Evolutionary conservation across 768 basidiomycete species (phyloP), one percentile per base, ranked within the genome.

Genomic region (Tephrocybe sp.): DNA sequence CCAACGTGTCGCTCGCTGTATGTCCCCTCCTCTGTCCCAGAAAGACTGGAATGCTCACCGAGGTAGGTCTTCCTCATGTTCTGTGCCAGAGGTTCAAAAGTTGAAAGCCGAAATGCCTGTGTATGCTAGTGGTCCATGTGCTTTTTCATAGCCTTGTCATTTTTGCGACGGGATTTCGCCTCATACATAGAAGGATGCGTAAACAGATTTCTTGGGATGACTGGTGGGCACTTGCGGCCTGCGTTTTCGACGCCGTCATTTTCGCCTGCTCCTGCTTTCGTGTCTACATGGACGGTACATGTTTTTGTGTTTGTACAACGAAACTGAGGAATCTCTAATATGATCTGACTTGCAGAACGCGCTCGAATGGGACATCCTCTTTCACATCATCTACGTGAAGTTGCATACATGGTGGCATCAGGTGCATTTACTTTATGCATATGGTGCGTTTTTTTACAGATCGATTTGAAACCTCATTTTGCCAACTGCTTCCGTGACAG

Each of bases 161-260:
- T 24, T 2, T 45, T 27, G 47, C 42, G 12, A 53, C 52, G 8
- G 22, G 27, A 12, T 54, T 51, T 9, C 56, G 56, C 18, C 15
- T 54, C 18, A n/a, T 27, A 9, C 39, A 53, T 2, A 45, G 53
- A n/a, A 43, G 23, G 16, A 38, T 23, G 33, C 22, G 47, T 10
- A 54, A 54, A 38, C 55, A 55, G 23, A 42, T 49, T 10, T 47
- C 31, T 10, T 59, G 50, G 48, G 58, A 59, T 25, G 58, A 59
- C 24, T 43, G 34, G 31, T 53, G 53, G 46, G 50, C 53, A 8
- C 30, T 55, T 10, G 39, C 34, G 12, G 55, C 58, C 23, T 53
- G 22, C 5, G 25, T 42, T 22, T 52, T 47, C 31, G 52, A 59
- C 47, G 13, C 40, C 4, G 22, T 59, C 13, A 19, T 54, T 11